phyloP scores from a whole-genome alignment of 495 filamentous ascomycete species.

The Xanthoparmelia taractica region DNA sequence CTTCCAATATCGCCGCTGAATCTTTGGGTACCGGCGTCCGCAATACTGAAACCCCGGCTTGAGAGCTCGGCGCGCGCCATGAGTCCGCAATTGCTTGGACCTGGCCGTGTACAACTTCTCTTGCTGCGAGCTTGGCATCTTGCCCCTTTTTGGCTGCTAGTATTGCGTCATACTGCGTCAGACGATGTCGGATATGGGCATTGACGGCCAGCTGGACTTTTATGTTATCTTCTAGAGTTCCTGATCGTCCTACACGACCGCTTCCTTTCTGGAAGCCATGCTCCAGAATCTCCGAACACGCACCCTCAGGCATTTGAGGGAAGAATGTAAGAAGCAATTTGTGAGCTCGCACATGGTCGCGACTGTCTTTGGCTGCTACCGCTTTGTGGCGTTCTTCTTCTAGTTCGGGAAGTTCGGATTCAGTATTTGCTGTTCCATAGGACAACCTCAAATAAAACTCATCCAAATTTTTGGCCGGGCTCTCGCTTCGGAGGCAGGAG shows the following conservation, averaged over 20 bases:
- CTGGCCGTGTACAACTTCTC: not conserved
- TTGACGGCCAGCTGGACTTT: constrained; percentile 54
- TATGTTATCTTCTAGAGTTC: not conserved
- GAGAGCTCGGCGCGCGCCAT: constrained; percentile 4
- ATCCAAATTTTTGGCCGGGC: not conserved
- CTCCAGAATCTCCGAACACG: not conserved
- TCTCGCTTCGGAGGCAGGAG: no score
- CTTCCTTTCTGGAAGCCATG: constrained; percentile 19
- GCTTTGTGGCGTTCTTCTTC: constrained; percentile 7
- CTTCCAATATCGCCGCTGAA: not conserved
- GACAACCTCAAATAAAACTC: not conserved
- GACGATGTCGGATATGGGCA: constrained; percentile 73
- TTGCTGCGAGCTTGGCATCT: constrained; percentile 25
- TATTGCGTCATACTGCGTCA: constrained; percentile 75
- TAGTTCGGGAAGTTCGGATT: not conserved
- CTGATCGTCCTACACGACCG: constrained; percentile 6
- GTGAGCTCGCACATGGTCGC: constrained; percentile 1
- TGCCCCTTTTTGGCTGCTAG: constrained; percentile 29
- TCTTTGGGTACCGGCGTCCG: not conserved
- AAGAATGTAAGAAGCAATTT: not conserved
- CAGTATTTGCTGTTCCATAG: not conserved
- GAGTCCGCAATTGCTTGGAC: constrained; percentile 4
- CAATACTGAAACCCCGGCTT: not conserved
- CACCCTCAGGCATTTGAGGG: not conserved
- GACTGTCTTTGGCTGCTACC: constrained; percentile 10